Evolutionary conservation across 176 grass and related monocot species (phyloP).

Genomic region (Saccharum spontaneum): DNA sequence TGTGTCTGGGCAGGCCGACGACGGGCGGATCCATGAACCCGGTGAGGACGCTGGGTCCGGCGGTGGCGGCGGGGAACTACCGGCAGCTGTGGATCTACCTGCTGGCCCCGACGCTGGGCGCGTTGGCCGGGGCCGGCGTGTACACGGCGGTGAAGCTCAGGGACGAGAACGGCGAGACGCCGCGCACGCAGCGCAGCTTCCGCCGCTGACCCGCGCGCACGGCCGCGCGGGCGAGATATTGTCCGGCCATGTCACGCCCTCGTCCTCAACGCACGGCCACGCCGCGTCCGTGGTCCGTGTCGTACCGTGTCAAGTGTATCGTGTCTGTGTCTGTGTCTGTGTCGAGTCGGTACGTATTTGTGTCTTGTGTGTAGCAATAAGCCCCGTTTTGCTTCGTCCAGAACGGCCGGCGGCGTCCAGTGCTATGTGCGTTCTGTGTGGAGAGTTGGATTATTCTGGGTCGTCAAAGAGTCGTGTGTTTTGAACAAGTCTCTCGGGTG

Average conservation of each 20-base stretch:
- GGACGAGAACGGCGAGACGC: slow-evolving; percentile 65
- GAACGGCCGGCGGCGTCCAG: slow-evolving; percentile 10
- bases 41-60: slow-evolving; percentile 89
- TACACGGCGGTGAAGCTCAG: slow-evolving; percentile 87
- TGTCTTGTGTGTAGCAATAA: neutral
- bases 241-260: neutral
- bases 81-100: slow-evolving; percentile 95
- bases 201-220: slow-evolving; percentile 38
- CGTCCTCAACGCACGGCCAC: neutral
- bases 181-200: slow-evolving; percentile 72
- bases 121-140: slow-evolving; percentile 58
- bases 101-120: slow-evolving; percentile 78
- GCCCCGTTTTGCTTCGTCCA: slow-evolving; percentile 52
- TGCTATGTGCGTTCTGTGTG: neutral
- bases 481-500: neutral
- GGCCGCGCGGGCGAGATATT: neutral
- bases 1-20: slow-evolving; percentile 47
- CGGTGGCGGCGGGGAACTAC: slow-evolving; percentile 92
- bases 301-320: neutral
- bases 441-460: neutral
- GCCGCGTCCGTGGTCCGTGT: neutral
- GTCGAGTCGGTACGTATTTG: slow-evolving; percentile 11
- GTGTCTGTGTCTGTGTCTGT: neutral
- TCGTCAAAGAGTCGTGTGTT: neutral
- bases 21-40: slow-evolving; percentile 97